phyloP scores from a whole-genome alignment of 1,139 yeast species.

The Taiozyma sp. region DNA sequence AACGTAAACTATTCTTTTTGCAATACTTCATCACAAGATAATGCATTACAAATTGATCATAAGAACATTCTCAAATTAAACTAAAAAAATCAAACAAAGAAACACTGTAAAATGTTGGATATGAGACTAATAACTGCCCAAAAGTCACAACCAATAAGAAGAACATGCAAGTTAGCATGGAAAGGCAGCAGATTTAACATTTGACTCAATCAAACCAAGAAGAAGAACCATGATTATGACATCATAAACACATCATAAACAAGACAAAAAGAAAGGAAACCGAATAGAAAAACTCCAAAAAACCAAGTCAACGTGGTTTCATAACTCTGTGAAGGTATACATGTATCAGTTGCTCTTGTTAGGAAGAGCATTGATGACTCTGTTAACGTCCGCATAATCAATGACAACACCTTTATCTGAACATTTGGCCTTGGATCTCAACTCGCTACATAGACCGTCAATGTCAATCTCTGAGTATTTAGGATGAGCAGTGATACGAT shows the following conservation, averaged over 20 bases:
- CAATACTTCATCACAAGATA: not conserved
- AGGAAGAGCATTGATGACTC: constrained; percentile 24
- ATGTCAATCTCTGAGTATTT: constrained; percentile 89
- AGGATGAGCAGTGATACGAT: constrained; percentile 90
- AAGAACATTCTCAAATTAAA: not conserved
- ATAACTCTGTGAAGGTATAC: not conserved
- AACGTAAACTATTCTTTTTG: too few species aligned
- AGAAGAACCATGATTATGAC: not conserved
- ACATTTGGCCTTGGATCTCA: constrained; percentile 92
- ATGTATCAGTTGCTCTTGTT: not conserved
- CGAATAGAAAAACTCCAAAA: not conserved
- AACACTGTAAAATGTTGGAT: not conserved
- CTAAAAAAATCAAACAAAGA: not conserved
- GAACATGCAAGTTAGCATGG: not conserved
- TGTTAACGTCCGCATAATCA: constrained; percentile 70
- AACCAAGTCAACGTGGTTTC: not conserved
- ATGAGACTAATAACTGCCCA: not conserved
- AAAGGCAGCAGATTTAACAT: not conserved
- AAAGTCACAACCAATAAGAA: not conserved
- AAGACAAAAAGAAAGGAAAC: not conserved
- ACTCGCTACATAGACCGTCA: constrained; percentile 84
- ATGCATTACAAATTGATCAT: not conserved
- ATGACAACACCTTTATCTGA: constrained; percentile 88
- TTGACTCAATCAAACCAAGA: not conserved
- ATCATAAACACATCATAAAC: too few species aligned